phyloP scores from a whole-genome alignment of 306 rosid genomes.

The Cucurbita pepo region DNA sequence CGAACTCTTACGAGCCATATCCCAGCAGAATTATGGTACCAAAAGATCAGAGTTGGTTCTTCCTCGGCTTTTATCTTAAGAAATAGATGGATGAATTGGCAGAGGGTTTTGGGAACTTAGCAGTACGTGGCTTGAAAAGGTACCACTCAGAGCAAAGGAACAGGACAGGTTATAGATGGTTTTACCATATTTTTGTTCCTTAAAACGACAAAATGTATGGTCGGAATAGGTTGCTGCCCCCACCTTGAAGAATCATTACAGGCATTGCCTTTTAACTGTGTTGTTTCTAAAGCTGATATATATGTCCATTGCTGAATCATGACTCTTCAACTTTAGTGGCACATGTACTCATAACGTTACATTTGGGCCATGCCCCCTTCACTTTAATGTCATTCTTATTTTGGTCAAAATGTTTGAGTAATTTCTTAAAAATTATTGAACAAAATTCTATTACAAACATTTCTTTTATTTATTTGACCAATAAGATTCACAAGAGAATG shows the following conservation, averaged over 20 bases:
- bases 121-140: neutral
- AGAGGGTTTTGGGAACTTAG: neutral
- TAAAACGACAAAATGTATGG: constrained; percentile 42
- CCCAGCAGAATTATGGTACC: neutral
- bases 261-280: constrained; percentile 8
- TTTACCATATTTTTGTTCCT: constrained; percentile 11
- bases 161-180: constrained; percentile 21
- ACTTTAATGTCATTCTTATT: too few relatives aligned
- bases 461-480: neutral
- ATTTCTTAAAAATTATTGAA: neutral
- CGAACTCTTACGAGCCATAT: neutral
- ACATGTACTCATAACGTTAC: neutral
- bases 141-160: constrained; percentile 23
- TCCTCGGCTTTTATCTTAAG: neutral
- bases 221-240: constrained; percentile 28
- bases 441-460: neutral
- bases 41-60: neutral
- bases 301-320: constrained; percentile 2
- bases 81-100: neutral
- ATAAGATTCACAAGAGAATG: neutral
- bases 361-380: too few relatives aligned
- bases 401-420: too few relatives aligned
- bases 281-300: neutral
- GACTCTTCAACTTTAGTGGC: constrained; percentile 8
- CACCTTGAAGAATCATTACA: constrained; percentile 48